A percentile compares a stretch with the other conserved stretches of the same genome.
Evolutionary conservation across 1,139 yeast genomes (phyloP).

Genomic region (Suhomyces ambrosiae): DNA sequence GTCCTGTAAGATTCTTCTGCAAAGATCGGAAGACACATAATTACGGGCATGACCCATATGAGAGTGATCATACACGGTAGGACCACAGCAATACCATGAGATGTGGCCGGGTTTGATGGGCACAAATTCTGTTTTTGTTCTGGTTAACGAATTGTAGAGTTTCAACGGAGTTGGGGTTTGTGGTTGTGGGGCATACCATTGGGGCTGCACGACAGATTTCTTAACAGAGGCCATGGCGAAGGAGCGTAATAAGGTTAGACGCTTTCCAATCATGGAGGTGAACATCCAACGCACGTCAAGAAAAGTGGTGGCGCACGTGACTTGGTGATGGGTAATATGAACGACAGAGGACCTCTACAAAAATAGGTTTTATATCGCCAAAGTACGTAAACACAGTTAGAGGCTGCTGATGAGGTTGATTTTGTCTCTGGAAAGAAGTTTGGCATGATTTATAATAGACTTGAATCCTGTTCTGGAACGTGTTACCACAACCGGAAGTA

Average conservation of each 20-base stretch:
- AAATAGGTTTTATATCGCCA: too few species aligned
- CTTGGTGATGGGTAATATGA: not conserved
- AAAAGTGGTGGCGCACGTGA: not conserved
- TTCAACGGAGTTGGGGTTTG: slow-evolving; percentile 24
- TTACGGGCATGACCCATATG: slow-evolving; percentile 99
- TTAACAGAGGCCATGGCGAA: slow-evolving; percentile 12
- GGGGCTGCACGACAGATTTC: slow-evolving; percentile 34
- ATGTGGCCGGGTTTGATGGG: slow-evolving; percentile 66
- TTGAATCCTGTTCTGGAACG: too few species aligned
- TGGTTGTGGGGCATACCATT: slow-evolving; percentile 29
- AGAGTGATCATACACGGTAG: slow-evolving; percentile 95
- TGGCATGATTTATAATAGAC: too few species aligned
- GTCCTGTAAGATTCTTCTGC: slow-evolving; percentile 82
- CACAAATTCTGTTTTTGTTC: slow-evolving; percentile 73
- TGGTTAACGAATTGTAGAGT: slow-evolving; percentile 78
- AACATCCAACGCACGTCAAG: not conserved
- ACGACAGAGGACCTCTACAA: not conserved
- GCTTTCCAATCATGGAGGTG: slow-evolving; percentile 6
- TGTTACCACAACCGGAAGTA: too few species aligned
- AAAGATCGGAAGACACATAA: slow-evolving; percentile 91
- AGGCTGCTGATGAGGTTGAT: too few species aligned
- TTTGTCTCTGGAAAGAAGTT: too few species aligned
- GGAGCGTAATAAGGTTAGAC: slow-evolving; percentile 3
- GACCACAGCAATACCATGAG: slow-evolving; percentile 98
- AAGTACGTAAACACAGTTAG: too few species aligned